Percentiles rank a stretch among this genome's conserved stretches.
Conservation (phyloP, 371 early-diverging fungal genomes). For the Saksenaea vasiformis region DNA sequence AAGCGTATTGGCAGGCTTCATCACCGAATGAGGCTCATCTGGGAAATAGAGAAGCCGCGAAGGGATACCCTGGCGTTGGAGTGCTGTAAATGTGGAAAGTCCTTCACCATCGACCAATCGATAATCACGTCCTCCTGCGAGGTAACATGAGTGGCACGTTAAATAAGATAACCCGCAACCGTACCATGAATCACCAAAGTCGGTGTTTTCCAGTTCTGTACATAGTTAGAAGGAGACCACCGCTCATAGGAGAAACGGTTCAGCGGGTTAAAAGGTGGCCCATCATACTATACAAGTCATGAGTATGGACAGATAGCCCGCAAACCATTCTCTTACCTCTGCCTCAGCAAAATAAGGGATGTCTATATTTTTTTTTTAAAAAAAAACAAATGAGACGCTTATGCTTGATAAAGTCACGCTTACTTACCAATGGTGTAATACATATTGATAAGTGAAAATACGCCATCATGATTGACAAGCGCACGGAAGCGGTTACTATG, state of each 20-base stretch:
- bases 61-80: conserved; percentile 74
- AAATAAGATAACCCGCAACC: no score
- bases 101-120: conserved; percentile 73
- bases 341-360: conserved; percentile 82
- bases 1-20: conserved; percentile 82
- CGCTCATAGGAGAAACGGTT: conserved; percentile 61
- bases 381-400: background rate
- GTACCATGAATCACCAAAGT: conserved; percentile 77
- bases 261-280: conserved; percentile 64
- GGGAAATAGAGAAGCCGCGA: conserved; percentile 79
- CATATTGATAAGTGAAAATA: conserved; percentile 64
- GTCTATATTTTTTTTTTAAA: conserved; percentile 35
- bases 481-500: conserved; percentile 68
- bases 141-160: background rate
- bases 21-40: conserved; percentile 81
- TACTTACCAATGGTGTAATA: conserved; percentile 63
- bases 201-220: conserved; percentile 80
- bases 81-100: conserved; percentile 76
- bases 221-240: conserved; percentile 74
- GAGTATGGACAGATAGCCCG: background rate
- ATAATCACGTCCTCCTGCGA: conserved; percentile 57
- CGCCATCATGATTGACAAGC: conserved; percentile 85
- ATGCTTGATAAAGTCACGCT: background rate
- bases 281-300: conserved; percentile 49
- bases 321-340: conserved; percentile 45